These are phyloP conservation scores for Themeda triandra DNA, from an alignment of 176 grass and related monocot species.

Conservation along the genomic window DNA sequence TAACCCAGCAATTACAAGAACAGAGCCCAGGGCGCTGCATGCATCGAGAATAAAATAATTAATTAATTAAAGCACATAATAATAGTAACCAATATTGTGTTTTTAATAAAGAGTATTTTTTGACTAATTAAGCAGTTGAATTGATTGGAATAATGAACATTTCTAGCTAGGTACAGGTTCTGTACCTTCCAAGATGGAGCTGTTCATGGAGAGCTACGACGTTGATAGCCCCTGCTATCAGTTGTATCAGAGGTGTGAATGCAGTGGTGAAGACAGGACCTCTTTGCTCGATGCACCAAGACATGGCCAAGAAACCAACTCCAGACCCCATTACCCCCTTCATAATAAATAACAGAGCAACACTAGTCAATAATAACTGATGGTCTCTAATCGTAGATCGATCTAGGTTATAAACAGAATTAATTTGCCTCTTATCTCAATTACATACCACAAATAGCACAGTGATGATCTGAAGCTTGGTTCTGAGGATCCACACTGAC, in stretches of 20 bases:
- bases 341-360: background rate
- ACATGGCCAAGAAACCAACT: constrained; percentile 65
- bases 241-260: constrained; percentile 76
- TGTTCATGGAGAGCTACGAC: constrained; percentile 59
- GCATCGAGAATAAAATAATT: background rate
- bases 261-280: constrained; percentile 74
- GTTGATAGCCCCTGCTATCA: constrained; percentile 63
- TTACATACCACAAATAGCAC: constrained; percentile 45
- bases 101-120: too few relatives aligned
- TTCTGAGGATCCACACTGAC: constrained; percentile 47
- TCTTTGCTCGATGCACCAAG: constrained; percentile 75
- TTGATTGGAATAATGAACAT: too few relatives aligned
- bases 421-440: background rate
- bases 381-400: background rate
- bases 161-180: too few relatives aligned
- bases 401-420: background rate
- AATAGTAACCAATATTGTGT: too few relatives aligned
- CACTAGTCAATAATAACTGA: background rate
- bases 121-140: too few relatives aligned
- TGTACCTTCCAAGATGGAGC: constrained; percentile 68
- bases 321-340: constrained; percentile 68
- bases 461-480: constrained; percentile 48
- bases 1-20: constrained; percentile 50
- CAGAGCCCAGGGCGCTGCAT: constrained; percentile 49
- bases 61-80: too few relatives aligned